phyloP scores from a whole-genome alignment of 2,329 filamentous ascomycete genomes.

The Ophiostoma angusticollis region DNA sequence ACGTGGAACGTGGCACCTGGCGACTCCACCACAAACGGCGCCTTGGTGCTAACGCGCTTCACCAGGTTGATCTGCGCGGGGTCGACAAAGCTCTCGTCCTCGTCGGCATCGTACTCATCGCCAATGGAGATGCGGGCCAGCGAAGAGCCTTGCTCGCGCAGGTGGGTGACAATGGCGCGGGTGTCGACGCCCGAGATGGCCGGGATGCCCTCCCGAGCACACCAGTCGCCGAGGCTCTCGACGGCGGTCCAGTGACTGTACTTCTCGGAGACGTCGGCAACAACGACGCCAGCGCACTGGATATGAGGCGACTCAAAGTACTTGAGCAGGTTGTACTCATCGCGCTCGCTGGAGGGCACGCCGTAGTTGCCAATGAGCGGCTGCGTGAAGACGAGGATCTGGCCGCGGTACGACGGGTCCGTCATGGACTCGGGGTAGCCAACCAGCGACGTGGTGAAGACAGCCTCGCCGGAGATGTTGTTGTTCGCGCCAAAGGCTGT shows the following conservation, averaged over 20 bases:
- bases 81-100: conserved; percentile 92
- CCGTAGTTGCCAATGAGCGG: conserved; percentile 98
- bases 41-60: conserved; percentile 92
- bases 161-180: conserved; percentile 85
- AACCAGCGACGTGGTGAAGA: conserved; percentile 96
- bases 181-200: conserved; percentile 96
- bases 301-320: conserved; percentile 98
- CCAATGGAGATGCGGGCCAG: conserved; percentile 88
- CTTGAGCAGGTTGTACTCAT: conserved; percentile 81
- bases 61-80: conserved; percentile 95
- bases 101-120: conserved; percentile 95
- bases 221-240: conserved; percentile 87
- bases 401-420: conserved; percentile 77
- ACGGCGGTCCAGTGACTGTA: conserved; percentile 99
- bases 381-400: conserved; percentile 97
- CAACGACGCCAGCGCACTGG: conserved; percentile 89
- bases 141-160: conserved; percentile 93
- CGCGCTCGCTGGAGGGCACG: conserved; percentile 73
- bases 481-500: conserved; percentile 93
- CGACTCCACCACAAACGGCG: conserved; percentile 88
- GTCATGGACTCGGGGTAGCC: conserved; percentile 95
- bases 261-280: conserved; percentile 82
- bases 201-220: conserved; percentile 86
- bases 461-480: conserved; percentile 95
- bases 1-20: conserved; percentile 76